These are phyloP conservation scores for Lophiotrema nucula DNA, from an alignment of 495 filamentous ascomycete species.

Conservation along the genomic window DNA sequence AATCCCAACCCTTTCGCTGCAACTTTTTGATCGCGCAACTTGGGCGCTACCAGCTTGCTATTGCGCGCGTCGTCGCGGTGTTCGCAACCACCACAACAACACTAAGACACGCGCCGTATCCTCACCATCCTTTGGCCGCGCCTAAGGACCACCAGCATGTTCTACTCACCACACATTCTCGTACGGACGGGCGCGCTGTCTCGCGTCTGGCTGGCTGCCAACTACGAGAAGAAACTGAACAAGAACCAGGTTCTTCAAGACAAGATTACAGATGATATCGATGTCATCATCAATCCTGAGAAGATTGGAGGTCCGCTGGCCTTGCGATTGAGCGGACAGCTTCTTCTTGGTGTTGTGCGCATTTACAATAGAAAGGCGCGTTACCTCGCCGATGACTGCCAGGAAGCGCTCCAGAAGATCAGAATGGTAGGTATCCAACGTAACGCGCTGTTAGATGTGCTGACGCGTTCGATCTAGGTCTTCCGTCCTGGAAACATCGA, in stretches of 20 bases:
- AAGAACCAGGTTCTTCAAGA: slow-evolving; percentile 92
- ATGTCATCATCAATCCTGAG: slow-evolving; percentile 88
- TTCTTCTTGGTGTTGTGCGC: slow-evolving; percentile 90
- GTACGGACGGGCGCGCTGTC: slow-evolving; percentile 96
- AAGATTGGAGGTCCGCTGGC: slow-evolving; percentile 81
- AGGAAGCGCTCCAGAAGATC: slow-evolving; percentile 93
- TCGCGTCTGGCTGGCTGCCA: slow-evolving; percentile 96
- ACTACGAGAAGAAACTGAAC: slow-evolving; percentile 93
- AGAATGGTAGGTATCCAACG: slow-evolving; percentile 95
- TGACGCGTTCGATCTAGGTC: no score
- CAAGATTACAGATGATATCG: slow-evolving; percentile 88
- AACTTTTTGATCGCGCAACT: no score
- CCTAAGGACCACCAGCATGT: slow-evolving; percentile 61
- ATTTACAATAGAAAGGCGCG: slow-evolving; percentile 97
- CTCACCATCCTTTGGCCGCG: not conserved
- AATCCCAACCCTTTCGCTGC: not conserved
- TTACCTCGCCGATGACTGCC: slow-evolving; percentile 94
- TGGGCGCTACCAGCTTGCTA: no score
- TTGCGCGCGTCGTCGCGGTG: no score
- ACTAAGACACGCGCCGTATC: not conserved
- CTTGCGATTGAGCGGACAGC: slow-evolving; percentile 86
- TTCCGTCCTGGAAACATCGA: slow-evolving; percentile 57
- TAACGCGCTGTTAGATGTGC: no score
- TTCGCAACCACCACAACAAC: not conserved
- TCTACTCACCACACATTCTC: slow-evolving; percentile 94